phyloP scores from a whole-genome alignment of 768 basidiomycete species.

The Porphyrellus cyaneotinctus region DNA sequence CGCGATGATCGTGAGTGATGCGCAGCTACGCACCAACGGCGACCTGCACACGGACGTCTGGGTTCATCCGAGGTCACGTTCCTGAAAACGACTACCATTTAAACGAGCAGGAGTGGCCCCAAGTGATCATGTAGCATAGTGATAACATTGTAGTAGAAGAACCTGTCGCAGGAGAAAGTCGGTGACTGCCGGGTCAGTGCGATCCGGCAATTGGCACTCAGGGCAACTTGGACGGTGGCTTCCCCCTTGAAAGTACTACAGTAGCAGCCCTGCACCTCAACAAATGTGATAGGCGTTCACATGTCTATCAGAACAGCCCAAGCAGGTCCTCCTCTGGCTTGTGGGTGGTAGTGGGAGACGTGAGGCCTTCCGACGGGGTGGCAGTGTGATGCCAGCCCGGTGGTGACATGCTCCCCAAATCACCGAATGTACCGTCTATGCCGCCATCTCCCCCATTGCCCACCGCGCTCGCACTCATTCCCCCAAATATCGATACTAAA shows the following conservation, averaged over 20 bases:
- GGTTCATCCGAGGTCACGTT: too few relatives aligned
- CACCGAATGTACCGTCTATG: constrained; percentile 13
- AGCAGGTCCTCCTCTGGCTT: constrained; percentile 49
- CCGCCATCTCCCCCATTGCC: constrained; percentile 11
- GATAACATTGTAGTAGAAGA: too few relatives aligned
- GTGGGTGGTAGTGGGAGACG: constrained; percentile 23
- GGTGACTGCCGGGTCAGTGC: too few relatives aligned
- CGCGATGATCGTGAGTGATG: not conserved
- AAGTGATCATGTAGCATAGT: too few relatives aligned
- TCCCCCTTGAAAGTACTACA: too few relatives aligned
- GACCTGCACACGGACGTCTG: too few relatives aligned
- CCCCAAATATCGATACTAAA: constrained; percentile 88
- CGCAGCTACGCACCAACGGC: not conserved
- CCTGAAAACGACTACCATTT: too few relatives aligned
- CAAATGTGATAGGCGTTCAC: constrained; percentile 1
- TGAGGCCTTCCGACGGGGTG: constrained; percentile 22
- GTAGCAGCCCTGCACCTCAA: too few relatives aligned
- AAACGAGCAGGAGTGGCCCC: too few relatives aligned
- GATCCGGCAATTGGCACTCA: too few relatives aligned
- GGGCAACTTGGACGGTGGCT: too few relatives aligned
- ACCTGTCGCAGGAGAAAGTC: too few relatives aligned
- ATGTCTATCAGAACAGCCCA: constrained; percentile 45
- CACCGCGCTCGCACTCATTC: constrained; percentile 32
- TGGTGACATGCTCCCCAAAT: constrained; percentile 16
- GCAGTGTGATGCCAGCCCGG: not conserved